Percentiles rank a stretch among this genome's conserved stretches.
phyloP scores from a whole-genome alignment of 2,329 filamentous ascomycete genomes.

The Dactylonectria estremocensis region DNA sequence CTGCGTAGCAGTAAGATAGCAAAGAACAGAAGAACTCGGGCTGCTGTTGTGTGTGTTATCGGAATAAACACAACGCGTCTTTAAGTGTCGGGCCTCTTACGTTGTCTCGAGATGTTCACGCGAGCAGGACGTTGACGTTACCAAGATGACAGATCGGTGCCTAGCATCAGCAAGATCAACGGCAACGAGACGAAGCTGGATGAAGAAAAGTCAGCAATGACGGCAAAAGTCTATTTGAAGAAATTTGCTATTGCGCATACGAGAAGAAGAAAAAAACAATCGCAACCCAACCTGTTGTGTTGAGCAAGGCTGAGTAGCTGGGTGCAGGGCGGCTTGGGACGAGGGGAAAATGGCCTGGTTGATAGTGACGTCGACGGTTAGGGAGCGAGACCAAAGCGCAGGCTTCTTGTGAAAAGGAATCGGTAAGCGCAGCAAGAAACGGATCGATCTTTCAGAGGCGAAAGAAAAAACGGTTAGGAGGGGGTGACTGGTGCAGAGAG shows the following conservation, averaged over 20 bases:
- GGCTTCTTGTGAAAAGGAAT: not conserved
- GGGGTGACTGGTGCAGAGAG: not conserved
- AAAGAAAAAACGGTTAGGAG: not conserved
- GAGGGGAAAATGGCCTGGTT: not conserved
- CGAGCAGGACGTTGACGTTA: not conserved
- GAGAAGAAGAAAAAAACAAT: not conserved
- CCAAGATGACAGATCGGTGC: not conserved
- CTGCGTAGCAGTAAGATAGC: not conserved
- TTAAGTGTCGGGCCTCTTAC: not conserved
- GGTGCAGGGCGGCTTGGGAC: not conserved
- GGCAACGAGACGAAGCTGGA: not conserved
- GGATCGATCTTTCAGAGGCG: not conserved
- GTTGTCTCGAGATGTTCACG: not conserved
- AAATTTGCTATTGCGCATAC: not conserved
- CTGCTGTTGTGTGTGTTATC: not conserved
- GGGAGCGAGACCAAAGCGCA: constrained; percentile 1
- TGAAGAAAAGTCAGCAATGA: not conserved
- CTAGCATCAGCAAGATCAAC: not conserved
- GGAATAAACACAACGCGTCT: too few species aligned
- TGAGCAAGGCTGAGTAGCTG: not conserved
- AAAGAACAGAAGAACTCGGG: not conserved
- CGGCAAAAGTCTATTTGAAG: too few species aligned
- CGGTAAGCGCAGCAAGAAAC: not conserved
- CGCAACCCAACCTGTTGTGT: not conserved
- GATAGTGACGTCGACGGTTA: not conserved